Conservation (phyloP, 2,329 filamentous ascomycete species). For the Penicillium sp. region DNA sequence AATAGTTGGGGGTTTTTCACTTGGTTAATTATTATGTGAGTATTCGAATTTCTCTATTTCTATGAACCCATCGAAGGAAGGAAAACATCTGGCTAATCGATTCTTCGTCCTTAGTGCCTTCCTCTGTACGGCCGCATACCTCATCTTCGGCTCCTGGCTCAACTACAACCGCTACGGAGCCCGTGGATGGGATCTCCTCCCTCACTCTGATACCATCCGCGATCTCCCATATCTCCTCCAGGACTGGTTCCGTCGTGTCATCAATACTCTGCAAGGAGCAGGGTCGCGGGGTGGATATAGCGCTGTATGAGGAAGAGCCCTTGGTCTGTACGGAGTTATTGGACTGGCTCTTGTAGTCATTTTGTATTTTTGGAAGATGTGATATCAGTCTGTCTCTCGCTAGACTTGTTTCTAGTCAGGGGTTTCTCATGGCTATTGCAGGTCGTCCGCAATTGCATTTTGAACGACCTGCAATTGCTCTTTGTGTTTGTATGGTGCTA, state of each 20-base stretch:
- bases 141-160: conserved; percentile 97
- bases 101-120: conserved; percentile 68
- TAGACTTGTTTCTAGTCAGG: not conserved
- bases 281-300: conserved; percentile 89
- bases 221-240: conserved; percentile 89
- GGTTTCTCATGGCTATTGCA: not conserved
- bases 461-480: no score
- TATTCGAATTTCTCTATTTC: conserved; percentile 18
- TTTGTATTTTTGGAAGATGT: conserved; percentile 9
- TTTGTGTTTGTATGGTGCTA: conserved; percentile 3
- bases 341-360: not conserved
- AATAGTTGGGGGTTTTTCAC: conserved; percentile 91
- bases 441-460: not conserved
- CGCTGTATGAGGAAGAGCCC: conserved; percentile 64
- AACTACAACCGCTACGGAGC: conserved; percentile 98
- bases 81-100: not conserved
- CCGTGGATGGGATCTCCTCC: conserved; percentile 88
- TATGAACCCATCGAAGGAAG: not conserved
- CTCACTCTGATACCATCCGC: conserved; percentile 85
- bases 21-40: conserved; percentile 91
- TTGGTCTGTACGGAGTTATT: no score
- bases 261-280: conserved; percentile 78
- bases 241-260: conserved; percentile 75
- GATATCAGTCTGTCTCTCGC: not conserved
- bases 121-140: conserved; percentile 77